Percentiles rank a stretch among this genome's conserved stretches.
Evolutionary conservation across 1,284 basidiomycete species (phyloP).

Genomic region (Trametes pubescens): DNA sequence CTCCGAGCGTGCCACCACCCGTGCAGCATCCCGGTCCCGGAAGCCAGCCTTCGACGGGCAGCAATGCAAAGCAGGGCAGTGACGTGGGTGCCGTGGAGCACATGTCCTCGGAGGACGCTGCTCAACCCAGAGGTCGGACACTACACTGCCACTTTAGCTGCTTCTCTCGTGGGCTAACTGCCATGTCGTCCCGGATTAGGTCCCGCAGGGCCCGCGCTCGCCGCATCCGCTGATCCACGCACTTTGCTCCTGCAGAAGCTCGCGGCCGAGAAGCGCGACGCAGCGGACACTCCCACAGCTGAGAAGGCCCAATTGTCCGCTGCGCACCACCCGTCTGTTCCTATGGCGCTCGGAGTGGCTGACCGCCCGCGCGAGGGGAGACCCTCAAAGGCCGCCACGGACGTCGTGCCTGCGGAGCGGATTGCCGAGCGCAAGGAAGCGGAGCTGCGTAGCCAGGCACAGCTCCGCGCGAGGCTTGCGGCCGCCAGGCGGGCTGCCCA

Average conservation of each 20-base stretch:
- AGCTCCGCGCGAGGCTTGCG: conserved; percentile 57
- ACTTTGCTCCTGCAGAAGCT: conserved; percentile 54
- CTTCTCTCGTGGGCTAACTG: conserved; percentile 21
- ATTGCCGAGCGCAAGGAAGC: conserved; percentile 46
- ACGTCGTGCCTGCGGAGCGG: conserved; percentile 29
- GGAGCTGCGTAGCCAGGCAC: conserved; percentile 57
- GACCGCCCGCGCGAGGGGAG: conserved; percentile 9
- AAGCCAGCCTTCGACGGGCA: conserved; percentile 4
- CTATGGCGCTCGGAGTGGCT: conserved; percentile 19
- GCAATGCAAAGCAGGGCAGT: conserved; percentile 4
- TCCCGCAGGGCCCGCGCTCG: conserved; percentile 19
- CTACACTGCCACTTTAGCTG: conserved; percentile 25
- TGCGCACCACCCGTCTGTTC: conserved; percentile 22
- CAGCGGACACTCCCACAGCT: conserved; percentile 32
- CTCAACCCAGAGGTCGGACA: conserved; percentile 14
- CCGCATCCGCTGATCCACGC: conserved; percentile 39
- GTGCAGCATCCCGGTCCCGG: conserved; percentile 22
- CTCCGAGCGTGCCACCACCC: conserved; percentile 2
- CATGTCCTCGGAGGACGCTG: conserved; percentile 26
- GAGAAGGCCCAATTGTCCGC: conserved; percentile 31
- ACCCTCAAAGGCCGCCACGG: conserved; percentile 18
- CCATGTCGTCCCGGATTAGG: conserved; percentile 8
- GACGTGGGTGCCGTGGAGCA: conserved; percentile 27
- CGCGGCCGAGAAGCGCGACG: conserved; percentile 51
- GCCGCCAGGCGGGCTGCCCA: conserved; percentile 50